Conservation (phyloP, 2,329 filamentous ascomycete species). For the Fusarium cyanostomum region DNA sequence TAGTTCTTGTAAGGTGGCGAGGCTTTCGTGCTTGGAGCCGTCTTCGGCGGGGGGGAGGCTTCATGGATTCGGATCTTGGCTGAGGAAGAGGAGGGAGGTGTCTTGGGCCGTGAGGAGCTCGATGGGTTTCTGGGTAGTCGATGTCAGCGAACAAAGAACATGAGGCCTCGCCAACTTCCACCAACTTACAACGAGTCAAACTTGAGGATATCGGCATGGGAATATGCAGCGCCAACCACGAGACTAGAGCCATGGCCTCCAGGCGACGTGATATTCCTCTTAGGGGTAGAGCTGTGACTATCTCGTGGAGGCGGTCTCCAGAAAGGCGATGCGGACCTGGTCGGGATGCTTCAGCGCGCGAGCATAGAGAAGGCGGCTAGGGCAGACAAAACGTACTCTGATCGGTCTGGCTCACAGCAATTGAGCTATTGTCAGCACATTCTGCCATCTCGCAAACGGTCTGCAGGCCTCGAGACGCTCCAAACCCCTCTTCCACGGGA, state of each 20-base stretch:
- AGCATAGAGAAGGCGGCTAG: conserved; percentile 5
- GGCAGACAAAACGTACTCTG: conserved; percentile 62
- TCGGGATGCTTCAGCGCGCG: conserved; percentile 43
- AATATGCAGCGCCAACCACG: conserved; percentile 94
- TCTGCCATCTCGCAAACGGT: conserved; percentile 21
- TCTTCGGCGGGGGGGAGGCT: conserved; percentile 64
- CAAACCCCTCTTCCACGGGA: conserved; percentile 9
- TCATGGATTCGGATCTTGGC: conserved; percentile 61
- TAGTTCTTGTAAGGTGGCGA: conserved; percentile 76
- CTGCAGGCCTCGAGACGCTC: conserved; percentile 2
- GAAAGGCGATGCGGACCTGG: conserved; percentile 86
- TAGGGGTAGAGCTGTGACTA: conserved; percentile 53
- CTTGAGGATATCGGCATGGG: conserved; percentile 93
- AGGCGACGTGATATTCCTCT: conserved; percentile 55
- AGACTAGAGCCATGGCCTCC: conserved; percentile 69
- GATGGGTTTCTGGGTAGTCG: conserved; percentile 63
- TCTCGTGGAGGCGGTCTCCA: conserved; percentile 74
- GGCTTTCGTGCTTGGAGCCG: conserved; percentile 63
- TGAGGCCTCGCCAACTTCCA: background rate
- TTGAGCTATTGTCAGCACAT: conserved; percentile 42
- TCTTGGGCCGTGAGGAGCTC: conserved; percentile 73
- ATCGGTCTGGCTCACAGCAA: conserved; percentile 59
- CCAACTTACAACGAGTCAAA: conserved; percentile 77
- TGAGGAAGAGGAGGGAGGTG: conserved; percentile 72
- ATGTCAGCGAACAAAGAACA: conserved; percentile 14